Evolutionary conservation across 129 eudicot genomes (phyloP).

Genomic region (Pulicaria dysenterica): DNA sequence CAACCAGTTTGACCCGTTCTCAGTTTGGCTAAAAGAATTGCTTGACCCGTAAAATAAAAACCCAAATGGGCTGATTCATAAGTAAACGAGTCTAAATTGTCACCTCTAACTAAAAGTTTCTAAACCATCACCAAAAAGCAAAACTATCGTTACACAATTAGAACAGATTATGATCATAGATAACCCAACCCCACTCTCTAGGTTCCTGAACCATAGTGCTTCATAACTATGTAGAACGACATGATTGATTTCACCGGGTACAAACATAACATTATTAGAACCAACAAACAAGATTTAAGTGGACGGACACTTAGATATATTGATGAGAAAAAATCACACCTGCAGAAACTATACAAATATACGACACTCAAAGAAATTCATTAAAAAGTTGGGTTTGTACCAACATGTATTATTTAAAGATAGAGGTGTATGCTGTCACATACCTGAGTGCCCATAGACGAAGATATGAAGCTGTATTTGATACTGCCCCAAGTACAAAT

Average conservation of each 20-base stretch:
- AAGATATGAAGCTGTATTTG: constrained; percentile 95
- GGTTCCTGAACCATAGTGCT: neutral
- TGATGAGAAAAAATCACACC: neutral
- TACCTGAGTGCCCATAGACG: constrained; percentile 99
- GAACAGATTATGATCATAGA: neutral
- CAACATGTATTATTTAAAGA: neutral
- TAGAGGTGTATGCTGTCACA: neutral
- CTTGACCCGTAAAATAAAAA: neutral
- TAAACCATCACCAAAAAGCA: constrained; percentile 9
- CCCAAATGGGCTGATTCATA: neutral
- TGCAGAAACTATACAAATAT: neutral
- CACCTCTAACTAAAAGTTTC: neutral
- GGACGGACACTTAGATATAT: neutral
- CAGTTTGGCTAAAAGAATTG: neutral
- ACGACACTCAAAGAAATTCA: neutral
- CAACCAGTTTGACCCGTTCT: neutral
- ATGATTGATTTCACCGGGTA: neutral
- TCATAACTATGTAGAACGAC: neutral
- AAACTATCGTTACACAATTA: neutral
- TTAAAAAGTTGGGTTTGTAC: neutral
- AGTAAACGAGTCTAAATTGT: neutral
- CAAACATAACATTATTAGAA: neutral
- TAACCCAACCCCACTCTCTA: neutral
- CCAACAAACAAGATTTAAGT: neutral
- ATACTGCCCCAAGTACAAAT: constrained; percentile 95